Evolutionary conservation across 208 protist species (phyloP), one percentile per base, ranked within the genome.

Genomic region (Acanthamoeba culbertsoni): DNA sequence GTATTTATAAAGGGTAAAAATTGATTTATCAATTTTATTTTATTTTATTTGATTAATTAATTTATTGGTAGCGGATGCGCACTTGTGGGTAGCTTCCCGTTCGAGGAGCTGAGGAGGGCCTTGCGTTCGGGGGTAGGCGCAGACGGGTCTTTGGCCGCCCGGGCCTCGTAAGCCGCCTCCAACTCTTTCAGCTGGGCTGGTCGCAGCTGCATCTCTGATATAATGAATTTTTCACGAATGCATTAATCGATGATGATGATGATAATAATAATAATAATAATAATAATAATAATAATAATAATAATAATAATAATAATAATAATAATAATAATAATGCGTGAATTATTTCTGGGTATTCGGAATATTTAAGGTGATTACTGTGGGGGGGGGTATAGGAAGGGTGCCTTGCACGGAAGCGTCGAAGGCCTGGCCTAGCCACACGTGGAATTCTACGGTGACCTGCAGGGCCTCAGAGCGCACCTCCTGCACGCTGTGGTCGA

Each of bases 171-270:
- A 33, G 84, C 84, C 35, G 55, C 59, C 57, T 91, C 84, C 35
- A 91, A 28, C 35, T 91, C 84, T 8, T 91, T 91, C 26, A 91
- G 46, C 40, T 91, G 84, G 18, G 84, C 51, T 40, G 84, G 84
- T 73, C 84, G 51, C 35, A 91, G 57, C 2, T 91, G 40, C 84
- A 42, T 57, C 5, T 91, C 55, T 91, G 48, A 31, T 28, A 5
- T 7, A 7, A 62, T 4, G 48, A 7, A 7, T 12, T 57, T 12
- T 63, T 18, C 23, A n/a, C 26, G 0, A 12, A n/a, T 63, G 57
- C 57, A 28, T 5, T 7, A n/a, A n/a, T 63, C 23, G 23, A n/a
- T 63, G 12, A n/a, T 63, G 8, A 18, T 8, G 48, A 55, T 23
- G 18, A 18, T 18, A 8, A 55, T 18, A 8, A 55, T 55, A n/a